These are phyloP conservation scores for Lolium multiflorum DNA, from an alignment of 176 grass and related monocot genomes.

Conservation along the genomic window DNA sequence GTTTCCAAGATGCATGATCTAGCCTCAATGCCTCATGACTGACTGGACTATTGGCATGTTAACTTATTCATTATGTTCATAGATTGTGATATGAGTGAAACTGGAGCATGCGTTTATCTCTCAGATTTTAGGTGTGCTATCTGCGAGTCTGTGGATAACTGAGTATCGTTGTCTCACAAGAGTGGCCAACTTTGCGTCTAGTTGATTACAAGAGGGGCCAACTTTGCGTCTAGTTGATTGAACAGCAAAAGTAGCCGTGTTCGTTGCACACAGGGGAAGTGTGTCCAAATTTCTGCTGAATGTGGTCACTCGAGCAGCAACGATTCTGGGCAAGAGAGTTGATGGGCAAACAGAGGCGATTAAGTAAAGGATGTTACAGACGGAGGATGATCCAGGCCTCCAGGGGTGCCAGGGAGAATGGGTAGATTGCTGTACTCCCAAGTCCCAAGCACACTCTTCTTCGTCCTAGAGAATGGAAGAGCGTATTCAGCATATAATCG, in stretches of 20 bases:
- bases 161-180: not conserved
- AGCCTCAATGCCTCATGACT: not conserved
- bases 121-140: not conserved
- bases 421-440: no score
- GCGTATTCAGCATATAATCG: no score
- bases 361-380: not conserved
- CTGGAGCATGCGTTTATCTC: not conserved
- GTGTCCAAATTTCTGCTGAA: slow-evolving; percentile 1
- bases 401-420: no score
- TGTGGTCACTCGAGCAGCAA: slow-evolving; percentile 1
- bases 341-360: not conserved
- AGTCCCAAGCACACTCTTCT: no score
- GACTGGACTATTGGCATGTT: not conserved
- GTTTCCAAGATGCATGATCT: not conserved
- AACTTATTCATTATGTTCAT: not conserved
- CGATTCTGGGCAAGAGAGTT: not conserved
- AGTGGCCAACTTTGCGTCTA: not conserved
- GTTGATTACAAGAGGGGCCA: not conserved
- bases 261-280: not conserved
- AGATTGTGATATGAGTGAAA: not conserved
- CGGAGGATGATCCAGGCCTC: no score
- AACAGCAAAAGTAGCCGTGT: not conserved
- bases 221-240: not conserved
- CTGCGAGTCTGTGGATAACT: not conserved
- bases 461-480: no score